Conservation (phyloP, 768 basidiomycete genomes). For the Termitomyces titanicus region DNA sequence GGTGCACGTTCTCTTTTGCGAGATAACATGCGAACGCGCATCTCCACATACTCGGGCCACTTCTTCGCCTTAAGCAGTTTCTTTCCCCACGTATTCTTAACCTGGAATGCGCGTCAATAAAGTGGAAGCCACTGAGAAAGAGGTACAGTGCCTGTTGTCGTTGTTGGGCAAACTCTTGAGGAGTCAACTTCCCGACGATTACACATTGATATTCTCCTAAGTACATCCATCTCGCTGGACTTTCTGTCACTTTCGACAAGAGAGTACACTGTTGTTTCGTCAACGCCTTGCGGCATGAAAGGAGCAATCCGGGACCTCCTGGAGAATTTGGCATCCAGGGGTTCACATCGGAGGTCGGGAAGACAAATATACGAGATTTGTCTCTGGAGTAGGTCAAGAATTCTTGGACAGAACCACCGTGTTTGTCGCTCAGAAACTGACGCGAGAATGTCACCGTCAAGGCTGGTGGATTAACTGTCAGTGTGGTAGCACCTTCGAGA, state of each 20-base stretch:
- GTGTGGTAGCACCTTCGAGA: not conserved
- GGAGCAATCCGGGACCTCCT: constrained; percentile 22
- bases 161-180: constrained; percentile 16
- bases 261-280: constrained; percentile 16
- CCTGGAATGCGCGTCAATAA: constrained; percentile 3
- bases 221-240: constrained; percentile 18
- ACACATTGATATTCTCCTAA: constrained; percentile 22
- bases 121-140: not conserved
- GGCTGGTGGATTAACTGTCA: constrained; percentile 3
- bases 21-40: constrained; percentile 24
- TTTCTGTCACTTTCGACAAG: constrained; percentile 10
- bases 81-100: constrained; percentile 18
- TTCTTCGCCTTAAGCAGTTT: constrained; percentile 4
- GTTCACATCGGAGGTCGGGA: constrained; percentile 19
- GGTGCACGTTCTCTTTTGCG: constrained; percentile 7
- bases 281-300: constrained; percentile 19
- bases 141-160: constrained; percentile 4
- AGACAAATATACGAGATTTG: constrained; percentile 7
- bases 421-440: not conserved
- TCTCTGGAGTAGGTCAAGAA: not conserved
- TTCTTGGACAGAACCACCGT: not conserved
- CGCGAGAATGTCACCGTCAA: not conserved
- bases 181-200: constrained; percentile 17
- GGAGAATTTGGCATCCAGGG: constrained; percentile 19
- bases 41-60: constrained; percentile 17